Percentiles rank a stretch among this genome's conserved stretches.
phyloP scores from a whole-genome alignment of 768 basidiomycete genomes.

The Lactarius akahatsu region DNA sequence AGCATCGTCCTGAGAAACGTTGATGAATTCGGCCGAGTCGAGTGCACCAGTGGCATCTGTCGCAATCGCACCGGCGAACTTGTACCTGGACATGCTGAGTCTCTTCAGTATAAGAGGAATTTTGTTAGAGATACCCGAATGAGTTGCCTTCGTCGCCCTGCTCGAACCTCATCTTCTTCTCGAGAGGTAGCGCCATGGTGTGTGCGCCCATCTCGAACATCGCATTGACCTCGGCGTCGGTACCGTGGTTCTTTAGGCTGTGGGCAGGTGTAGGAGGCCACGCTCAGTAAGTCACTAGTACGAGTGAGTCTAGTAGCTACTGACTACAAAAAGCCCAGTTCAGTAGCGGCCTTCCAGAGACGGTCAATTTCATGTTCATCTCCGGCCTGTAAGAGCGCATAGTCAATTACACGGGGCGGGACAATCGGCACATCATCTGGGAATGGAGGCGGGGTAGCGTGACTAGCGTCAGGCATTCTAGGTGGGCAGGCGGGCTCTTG shows the following conservation, averaged over 20 bases:
- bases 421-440: conserved; percentile 46
- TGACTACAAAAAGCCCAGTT: conserved; percentile 56
- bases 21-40: conserved; percentile 32
- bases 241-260: conserved; percentile 46
- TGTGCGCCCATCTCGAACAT: conserved; percentile 43
- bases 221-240: conserved; percentile 36
- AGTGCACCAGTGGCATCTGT: conserved; percentile 31
- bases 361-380: conserved; percentile 42
- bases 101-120: too few relatives aligned
- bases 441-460: conserved; percentile 41
- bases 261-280: not conserved
- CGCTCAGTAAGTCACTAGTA: not conserved
- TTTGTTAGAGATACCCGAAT: not conserved
- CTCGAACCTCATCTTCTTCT: conserved; percentile 44
- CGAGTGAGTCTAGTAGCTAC: conserved; percentile 29
- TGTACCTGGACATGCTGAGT: conserved; percentile 7
- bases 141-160: conserved; percentile 38
- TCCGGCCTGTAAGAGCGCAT: conserved; percentile 37
- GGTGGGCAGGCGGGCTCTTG: not conserved
- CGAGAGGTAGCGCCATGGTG: conserved; percentile 41
- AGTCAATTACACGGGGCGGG: conserved; percentile 49
- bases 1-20: conserved; percentile 34
- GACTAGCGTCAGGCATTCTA: conserved; percentile 37
- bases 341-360: conserved; percentile 49
- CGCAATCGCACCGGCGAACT: conserved; percentile 30